Base-by-base conservation (phyloP, 83 land plant species). In the Isoetes engelmannii region DNA sequence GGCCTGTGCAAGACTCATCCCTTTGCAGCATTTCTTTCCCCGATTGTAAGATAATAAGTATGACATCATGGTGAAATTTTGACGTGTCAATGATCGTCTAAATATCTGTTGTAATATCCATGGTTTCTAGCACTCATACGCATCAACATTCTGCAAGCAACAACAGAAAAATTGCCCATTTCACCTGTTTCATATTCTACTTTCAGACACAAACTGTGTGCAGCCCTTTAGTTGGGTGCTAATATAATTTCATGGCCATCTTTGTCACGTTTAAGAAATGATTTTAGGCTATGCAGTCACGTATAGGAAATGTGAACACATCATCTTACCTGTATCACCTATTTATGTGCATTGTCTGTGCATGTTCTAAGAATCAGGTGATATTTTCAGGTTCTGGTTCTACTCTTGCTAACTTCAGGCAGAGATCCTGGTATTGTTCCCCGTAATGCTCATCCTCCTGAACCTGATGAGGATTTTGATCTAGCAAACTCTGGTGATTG, bases 391-490 rank as follows among this genome's bases (percentile, higher is more conserved):
- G 67, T 64, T 12, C 47, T 64, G 13, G 67, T 64, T 41, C 45
- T 64, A 41, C 45, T 64, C n/a, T 18, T 64, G 47, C 47, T 64
- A 9, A 64, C 67, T 7, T 64, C 67, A 8, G 47, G 49, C 18
- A 64, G 67, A 44, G 67, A 64, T 64, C 67, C 67, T 18, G 67
- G 67, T 9, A 64, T 64, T 9, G 41, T 64, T 9, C 67, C 63
- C 9, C 47, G 67, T 9, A 64, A 64, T 44, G 13, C 67, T 18
- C 67, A 64, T 64, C 67, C 67, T 13, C 67, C 67, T 9, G 67
- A 64, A 64, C 67, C 44, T 10, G 67, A 64, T 9, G 67, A 21
- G 13, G 67, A 44, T 0, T 21, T 37, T 10, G 67, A 64, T 9
- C 12, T 44, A 1, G 47, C 67, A 44, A 64, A 7, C n/a, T 64